A percentile compares a stretch with the other conserved stretches of the same genome.
Conservation (phyloP, 2,329 filamentous ascomycete genomes). For the Didymella lethalis region DNA sequence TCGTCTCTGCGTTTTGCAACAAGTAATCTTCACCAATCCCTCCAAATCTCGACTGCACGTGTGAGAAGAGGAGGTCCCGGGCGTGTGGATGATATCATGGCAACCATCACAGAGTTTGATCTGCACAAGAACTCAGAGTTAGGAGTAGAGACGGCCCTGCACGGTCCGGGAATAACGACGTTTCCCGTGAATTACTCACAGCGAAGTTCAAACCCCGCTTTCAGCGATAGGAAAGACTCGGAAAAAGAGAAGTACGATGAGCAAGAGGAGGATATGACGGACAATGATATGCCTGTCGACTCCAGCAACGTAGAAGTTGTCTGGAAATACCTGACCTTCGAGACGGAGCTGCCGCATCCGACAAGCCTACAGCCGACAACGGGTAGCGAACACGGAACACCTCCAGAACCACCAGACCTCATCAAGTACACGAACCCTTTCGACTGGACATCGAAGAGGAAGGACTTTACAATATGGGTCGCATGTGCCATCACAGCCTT, state of each 20-base stretch:
- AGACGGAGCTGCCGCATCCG: slow-evolving; percentile 64
- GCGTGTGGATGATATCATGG: slow-evolving; percentile 39
- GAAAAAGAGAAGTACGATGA: slow-evolving; percentile 28
- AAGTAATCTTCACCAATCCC: slow-evolving; percentile 4
- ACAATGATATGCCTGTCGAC: not conserved
- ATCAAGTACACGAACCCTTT: slow-evolving; percentile 73
- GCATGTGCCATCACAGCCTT: slow-evolving; percentile 78
- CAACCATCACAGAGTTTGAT: slow-evolving; percentile 46
- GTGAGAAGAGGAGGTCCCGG: not conserved
- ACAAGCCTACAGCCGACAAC: slow-evolving; percentile 28
- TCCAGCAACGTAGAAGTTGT: slow-evolving; percentile 52
- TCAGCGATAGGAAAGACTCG: slow-evolving; percentile 16
- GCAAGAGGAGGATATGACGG: slow-evolving; percentile 24
- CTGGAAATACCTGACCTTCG: slow-evolving; percentile 68
- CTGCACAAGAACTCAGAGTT: slow-evolving; percentile 36
- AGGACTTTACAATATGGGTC: slow-evolving; percentile 74
- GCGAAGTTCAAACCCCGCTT: slow-evolving; percentile 24
- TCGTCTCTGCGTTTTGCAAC: not conserved
- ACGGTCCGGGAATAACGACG: slow-evolving; percentile 44
- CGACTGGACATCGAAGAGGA: slow-evolving; percentile 73
- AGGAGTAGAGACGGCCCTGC: slow-evolving; percentile 18
- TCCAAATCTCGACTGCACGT: slow-evolving; percentile 1
- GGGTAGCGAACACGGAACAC: slow-evolving; percentile 46
- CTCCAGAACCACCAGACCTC: slow-evolving; percentile 70
- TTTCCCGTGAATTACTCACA: slow-evolving; percentile 19